Evolutionary conservation across 257 asterid genomes (phyloP).

Genomic region (Orobanche coerulescens): DNA sequence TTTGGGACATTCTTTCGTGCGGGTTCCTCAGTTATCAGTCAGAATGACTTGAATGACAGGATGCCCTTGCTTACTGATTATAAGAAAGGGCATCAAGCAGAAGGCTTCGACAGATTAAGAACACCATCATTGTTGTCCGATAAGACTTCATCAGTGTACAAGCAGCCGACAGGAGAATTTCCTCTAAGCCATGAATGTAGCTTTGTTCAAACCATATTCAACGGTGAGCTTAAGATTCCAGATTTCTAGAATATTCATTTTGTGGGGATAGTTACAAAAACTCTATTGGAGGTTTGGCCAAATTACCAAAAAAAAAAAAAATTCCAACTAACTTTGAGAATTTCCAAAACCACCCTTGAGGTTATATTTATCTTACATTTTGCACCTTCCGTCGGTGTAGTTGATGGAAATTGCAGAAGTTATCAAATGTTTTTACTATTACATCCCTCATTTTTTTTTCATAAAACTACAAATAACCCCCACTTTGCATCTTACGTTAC

Average conservation of each 20-base stretch:
- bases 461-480: no score
- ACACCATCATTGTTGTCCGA: constrained; percentile 34
- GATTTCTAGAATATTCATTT: not conserved
- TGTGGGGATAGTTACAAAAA: not conserved
- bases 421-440: no score
- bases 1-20: constrained; percentile 40
- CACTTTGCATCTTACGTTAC: no score
- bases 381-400: no score
- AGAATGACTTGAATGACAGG: constrained; percentile 26
- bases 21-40: constrained; percentile 22
- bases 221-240: constrained; percentile 37
- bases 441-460: no score
- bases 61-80: constrained; percentile 49
- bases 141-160: constrained; percentile 24
- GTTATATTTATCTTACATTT: no score
- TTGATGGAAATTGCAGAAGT: no score
- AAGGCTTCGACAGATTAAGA: constrained; percentile 16
- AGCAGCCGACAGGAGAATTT: constrained; percentile 41
- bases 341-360: no score
- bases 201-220: constrained; percentile 68
- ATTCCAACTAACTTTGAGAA: no score
- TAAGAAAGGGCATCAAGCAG: constrained; percentile 23
- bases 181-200: constrained; percentile 63
- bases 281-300: no score
- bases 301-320: no score